phyloP scores from a whole-genome alignment of 2,329 filamentous ascomycete genomes.

The Mycosphaerella arachidis region DNA sequence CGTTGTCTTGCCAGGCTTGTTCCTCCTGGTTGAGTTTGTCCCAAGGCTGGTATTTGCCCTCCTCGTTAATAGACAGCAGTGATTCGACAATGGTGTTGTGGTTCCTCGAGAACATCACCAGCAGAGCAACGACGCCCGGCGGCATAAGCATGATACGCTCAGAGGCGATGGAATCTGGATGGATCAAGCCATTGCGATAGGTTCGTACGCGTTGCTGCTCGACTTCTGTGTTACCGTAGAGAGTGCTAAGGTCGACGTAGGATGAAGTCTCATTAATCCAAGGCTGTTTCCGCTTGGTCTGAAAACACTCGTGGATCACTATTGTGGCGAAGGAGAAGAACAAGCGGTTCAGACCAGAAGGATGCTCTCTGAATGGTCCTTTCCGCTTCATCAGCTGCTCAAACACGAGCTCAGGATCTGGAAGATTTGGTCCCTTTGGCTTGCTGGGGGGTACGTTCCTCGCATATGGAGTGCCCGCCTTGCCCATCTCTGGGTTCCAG shows the following conservation, averaged over 20 bases:
- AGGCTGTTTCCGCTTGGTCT: conserved; percentile 38
- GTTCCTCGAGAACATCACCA: conserved; percentile 44
- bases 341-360: conserved; percentile 42
- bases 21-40: conserved; percentile 35
- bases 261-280: conserved; percentile 46
- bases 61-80: conserved; percentile 42
- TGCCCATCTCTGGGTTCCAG: conserved; percentile 50
- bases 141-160: conserved; percentile 49
- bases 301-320: conserved; percentile 48
- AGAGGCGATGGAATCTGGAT: conserved; percentile 42
- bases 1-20: conserved; percentile 44
- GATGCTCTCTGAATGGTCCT: conserved; percentile 40
- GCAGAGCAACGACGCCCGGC: conserved; percentile 41
- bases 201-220: conserved; percentile 43
- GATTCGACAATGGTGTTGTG: conserved; percentile 43
- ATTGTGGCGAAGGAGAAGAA: conserved; percentile 48
- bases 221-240: conserved; percentile 44
- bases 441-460: conserved; percentile 45
- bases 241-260: conserved; percentile 46
- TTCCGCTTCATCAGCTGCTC: conserved; percentile 43
- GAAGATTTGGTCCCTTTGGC: conserved; percentile 48
- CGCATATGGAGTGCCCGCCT: conserved; percentile 46
- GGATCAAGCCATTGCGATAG: conserved; percentile 42
- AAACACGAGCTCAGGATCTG: conserved; percentile 46
- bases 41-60: conserved; percentile 42